Conservation (phyloP, 768 basidiomycete genomes). For the Mycena sanguinolenta region DNA sequence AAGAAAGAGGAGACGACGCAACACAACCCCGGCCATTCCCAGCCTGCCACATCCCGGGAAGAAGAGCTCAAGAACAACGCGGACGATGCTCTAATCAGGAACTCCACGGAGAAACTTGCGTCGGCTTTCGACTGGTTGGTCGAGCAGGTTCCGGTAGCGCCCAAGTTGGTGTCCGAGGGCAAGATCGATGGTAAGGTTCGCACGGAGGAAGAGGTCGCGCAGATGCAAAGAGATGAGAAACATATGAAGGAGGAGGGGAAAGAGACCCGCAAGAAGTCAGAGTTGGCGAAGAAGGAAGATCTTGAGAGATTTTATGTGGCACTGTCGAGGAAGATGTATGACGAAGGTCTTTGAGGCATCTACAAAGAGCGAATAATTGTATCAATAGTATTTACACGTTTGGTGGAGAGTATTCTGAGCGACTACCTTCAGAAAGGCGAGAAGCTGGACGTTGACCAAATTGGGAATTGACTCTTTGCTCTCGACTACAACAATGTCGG, state of each 20-base stretch:
- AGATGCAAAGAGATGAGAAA: slow-evolving; percentile 34
- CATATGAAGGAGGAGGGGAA: slow-evolving; percentile 42
- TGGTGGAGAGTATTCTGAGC: not conserved
- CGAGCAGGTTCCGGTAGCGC: slow-evolving; percentile 70
- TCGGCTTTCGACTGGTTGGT: slow-evolving; percentile 85
- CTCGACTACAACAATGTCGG: not conserved
- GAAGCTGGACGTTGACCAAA: not conserved
- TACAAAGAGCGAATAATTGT: slow-evolving; percentile 26
- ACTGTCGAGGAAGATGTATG: slow-evolving; percentile 88
- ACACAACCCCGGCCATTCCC: slow-evolving; percentile 43
- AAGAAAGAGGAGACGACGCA: slow-evolving; percentile 64
- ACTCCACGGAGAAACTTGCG: slow-evolving; percentile 80
- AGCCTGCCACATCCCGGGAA: slow-evolving; percentile 3
- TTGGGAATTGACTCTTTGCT: not conserved
- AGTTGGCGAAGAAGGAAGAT: slow-evolving; percentile 77
- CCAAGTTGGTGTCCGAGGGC: slow-evolving; percentile 23
- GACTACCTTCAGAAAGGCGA: no score
- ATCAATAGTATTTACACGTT: slow-evolving; percentile 27
- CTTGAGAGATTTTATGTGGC: slow-evolving; percentile 93
- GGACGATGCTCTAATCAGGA: slow-evolving; percentile 67
- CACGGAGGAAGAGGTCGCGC: slow-evolving; percentile 40
- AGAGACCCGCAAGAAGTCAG: slow-evolving; percentile 52
- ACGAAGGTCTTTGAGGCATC: slow-evolving; percentile 81
- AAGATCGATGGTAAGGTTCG: slow-evolving; percentile 31
- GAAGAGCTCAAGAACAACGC: slow-evolving; percentile 31